Evolutionary conservation across 441 rosid genomes (phyloP).

Genomic region (Adansonia rubrostipa): DNA sequence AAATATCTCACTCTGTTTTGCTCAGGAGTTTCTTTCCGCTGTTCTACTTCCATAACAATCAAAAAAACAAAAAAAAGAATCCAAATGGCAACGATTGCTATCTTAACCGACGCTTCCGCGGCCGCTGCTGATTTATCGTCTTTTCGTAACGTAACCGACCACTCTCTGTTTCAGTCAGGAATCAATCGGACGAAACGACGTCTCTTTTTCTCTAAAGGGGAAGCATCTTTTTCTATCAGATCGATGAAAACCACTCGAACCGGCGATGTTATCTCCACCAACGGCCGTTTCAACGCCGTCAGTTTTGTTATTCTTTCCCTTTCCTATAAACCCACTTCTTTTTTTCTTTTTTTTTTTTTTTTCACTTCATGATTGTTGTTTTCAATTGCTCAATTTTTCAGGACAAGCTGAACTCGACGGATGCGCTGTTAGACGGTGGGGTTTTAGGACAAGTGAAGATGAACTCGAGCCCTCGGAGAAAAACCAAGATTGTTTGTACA

Average conservation of each 20-base stretch:
- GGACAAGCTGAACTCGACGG: slow-evolving; percentile 49
- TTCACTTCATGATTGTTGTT: background rate
- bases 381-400: slow-evolving; percentile 14
- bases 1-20: background rate
- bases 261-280: background rate
- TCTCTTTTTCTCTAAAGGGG: background rate
- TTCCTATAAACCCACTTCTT: background rate
- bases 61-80: background rate
- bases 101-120: slow-evolving; percentile 9
- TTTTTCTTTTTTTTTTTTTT: background rate
- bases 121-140: slow-evolving; percentile 15
- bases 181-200: background rate
- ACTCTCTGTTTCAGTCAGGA: slow-evolving; percentile 15
- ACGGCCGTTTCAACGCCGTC: slow-evolving; percentile 17
- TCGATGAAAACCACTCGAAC: slow-evolving; percentile 6
- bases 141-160: slow-evolving; percentile 9
- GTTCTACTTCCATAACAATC: background rate
- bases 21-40: background rate
- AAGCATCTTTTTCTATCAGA: slow-evolving; percentile 5
- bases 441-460: slow-evolving; percentile 38
- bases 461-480: slow-evolving; percentile 51
- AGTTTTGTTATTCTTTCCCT: background rate
- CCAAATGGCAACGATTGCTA: slow-evolving; percentile 18
- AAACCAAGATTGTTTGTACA: slow-evolving; percentile 92
- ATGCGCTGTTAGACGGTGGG: slow-evolving; percentile 37